A percentile compares a stretch with the other conserved stretches of the same genome.
phyloP scores from a whole-genome alignment of 345 rosid genomes.

The Raphanus sativus region DNA sequence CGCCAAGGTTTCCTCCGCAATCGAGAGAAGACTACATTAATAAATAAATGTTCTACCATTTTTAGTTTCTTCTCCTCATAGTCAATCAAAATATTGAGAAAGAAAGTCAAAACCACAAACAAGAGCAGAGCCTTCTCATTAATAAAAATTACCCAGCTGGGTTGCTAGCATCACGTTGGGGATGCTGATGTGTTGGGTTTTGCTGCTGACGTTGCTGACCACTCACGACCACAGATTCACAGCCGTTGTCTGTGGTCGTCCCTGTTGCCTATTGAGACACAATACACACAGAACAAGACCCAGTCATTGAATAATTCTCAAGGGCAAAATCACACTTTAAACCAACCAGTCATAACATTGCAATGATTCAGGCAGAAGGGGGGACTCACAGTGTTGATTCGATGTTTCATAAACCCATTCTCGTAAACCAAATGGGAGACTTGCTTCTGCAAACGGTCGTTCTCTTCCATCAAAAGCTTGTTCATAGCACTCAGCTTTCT shows the following conservation, averaged over 20 bases:
- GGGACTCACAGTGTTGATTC: conserved; percentile 42
- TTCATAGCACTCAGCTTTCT: conserved; percentile 91
- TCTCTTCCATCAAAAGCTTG: conserved; percentile 97
- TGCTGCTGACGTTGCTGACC: conserved; percentile 98
- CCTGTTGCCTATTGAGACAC: conserved; percentile 57
- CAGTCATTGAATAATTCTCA: too few relatives aligned
- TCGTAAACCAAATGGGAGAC: conserved; percentile 93
- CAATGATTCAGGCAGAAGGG: too few relatives aligned
- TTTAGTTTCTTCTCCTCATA: background rate
- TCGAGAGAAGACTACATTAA: conserved; percentile 65
- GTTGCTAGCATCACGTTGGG: conserved; percentile 91
- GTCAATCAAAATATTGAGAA: background rate
- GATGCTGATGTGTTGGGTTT: conserved; percentile 93
- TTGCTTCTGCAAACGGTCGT: conserved; percentile 96
- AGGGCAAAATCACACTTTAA: too few relatives aligned
- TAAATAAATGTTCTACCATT: background rate
- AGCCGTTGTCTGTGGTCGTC: conserved; percentile 98
- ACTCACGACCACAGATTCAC: conserved; percentile 97
- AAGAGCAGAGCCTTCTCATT: too few relatives aligned
- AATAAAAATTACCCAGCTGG: conserved; percentile 99
- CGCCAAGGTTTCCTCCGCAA: conserved; percentile 92
- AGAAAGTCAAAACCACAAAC: background rate
- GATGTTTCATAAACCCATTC: conserved; percentile 81
- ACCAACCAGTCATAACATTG: background rate
- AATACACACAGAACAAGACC: background rate